Base-by-base conservation (phyloP, 129 eudicot genomes). In the Helianthus annuus region DNA sequence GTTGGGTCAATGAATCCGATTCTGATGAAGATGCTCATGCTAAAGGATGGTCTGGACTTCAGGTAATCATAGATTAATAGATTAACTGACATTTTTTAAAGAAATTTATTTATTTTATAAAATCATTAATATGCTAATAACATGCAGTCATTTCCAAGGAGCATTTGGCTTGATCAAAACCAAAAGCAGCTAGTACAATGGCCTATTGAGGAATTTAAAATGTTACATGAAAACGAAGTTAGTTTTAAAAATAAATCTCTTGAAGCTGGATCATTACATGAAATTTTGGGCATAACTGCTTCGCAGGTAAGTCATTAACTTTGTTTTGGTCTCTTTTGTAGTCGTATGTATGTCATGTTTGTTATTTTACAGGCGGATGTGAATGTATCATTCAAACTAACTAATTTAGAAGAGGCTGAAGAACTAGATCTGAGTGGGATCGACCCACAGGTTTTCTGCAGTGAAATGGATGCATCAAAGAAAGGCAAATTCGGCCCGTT, bases 31-130 rank as follows among this genome's bases (percentile, higher is more conserved):
- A 52, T 57, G 80, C 66, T 70, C 29, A 79, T 7, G 68, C 48
- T 39, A 79, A 76, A 70, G 89, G 91, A 38, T 87, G 94, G 95
- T 66, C 93, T 3, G 93, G 91, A 62, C 52, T 89, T 72, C 92
- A 84, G 72, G 96, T 89, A 81, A 69, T 53, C 6, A 10, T 22
- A 7, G 19, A 36, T 29, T 55, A 36, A 5, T 68, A 42, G 2
- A 42, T 42, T 2, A 7, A 42, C 2, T 42, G 4, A 6, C 13
- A 49, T 19, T 34, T 39, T 40, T 46, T 6, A 56, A 15, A 2
- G 46, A 40, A 40, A 40, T 4, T 6, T 10, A 12, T 51, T 5
- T 38, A 16, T 15, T 60, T 57, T 42, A 49, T 38, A 10, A 60
- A 0, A 36, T 69, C 22, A 62, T 61, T 12, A 70, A 2, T 10